These are phyloP conservation scores for Hura crepitans DNA, from an alignment of 441 rosid genomes.

Conservation along the genomic window DNA sequence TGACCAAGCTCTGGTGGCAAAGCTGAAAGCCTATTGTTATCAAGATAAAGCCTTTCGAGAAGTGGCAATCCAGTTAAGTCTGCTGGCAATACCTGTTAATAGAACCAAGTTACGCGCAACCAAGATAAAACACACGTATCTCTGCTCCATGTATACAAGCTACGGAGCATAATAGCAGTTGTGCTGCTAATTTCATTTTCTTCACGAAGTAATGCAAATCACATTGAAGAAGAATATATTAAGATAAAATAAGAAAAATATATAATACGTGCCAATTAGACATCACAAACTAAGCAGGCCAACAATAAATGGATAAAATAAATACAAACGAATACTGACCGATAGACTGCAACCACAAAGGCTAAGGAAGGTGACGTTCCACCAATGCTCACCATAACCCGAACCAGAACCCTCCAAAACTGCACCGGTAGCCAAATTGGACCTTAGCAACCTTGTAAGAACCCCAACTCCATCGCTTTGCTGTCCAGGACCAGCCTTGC, in stretches of 20 bases:
- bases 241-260: neutral
- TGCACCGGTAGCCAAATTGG: conserved; percentile 43
- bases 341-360: conserved; percentile 66
- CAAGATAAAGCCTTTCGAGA: conserved; percentile 84
- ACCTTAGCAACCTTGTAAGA: conserved; percentile 59
- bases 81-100: conserved; percentile 70
- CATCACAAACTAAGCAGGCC: neutral
- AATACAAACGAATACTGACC: conserved; percentile 39
- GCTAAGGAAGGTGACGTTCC: conserved; percentile 60
- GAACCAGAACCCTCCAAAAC: conserved; percentile 28
- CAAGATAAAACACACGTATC: neutral
- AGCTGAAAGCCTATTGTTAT: conserved; percentile 64
- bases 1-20: conserved; percentile 92
- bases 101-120: neutral
- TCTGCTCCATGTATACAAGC: neutral
- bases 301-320: neutral
- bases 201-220: neutral
- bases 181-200: neutral
- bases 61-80: conserved; percentile 70
- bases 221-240: neutral
- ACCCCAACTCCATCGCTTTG: conserved; percentile 80
- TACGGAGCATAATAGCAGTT: neutral
- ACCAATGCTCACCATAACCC: conserved; percentile 72
- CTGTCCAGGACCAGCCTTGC: conserved; percentile 77
- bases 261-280: neutral